Percentiles rank a stretch among this genome's conserved stretches.
Conservation (phyloP, 176 grass and related monocot genomes). For the Cenchrus americanus region DNA sequence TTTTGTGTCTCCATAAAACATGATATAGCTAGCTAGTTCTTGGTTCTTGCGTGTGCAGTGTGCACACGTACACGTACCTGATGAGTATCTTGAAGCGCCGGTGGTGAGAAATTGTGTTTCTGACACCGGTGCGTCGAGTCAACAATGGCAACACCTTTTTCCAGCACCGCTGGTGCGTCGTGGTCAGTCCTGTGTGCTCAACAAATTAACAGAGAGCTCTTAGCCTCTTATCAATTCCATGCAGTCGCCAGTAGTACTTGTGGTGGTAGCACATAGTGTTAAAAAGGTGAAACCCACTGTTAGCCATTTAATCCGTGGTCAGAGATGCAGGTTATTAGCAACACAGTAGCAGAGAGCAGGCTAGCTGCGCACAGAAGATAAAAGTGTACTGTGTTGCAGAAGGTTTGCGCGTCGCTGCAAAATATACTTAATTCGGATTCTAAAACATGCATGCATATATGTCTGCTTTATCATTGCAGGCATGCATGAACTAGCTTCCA, state of each 20-base stretch:
- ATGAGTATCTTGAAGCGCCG: slow-evolving; percentile 47
- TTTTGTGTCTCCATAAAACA: no score
- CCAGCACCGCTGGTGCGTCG: neutral
- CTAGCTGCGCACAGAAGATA: neutral
- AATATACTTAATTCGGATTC: neutral
- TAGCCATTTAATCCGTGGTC: slow-evolving; percentile 7
- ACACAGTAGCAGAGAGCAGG: neutral
- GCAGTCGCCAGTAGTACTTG: neutral
- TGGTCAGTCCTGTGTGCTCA: slow-evolving; percentile 43
- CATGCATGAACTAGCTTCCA: slow-evolving; percentile 24
- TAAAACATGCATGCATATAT: neutral
- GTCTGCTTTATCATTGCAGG: slow-evolving; percentile 19
- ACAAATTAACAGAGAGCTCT: slow-evolving; percentile 36
- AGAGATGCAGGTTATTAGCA: slow-evolving; percentile 9
- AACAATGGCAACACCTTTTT: slow-evolving; percentile 39
- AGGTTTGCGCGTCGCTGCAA: no score
- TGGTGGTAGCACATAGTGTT: neutral
- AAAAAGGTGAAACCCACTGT: slow-evolving; percentile 17
- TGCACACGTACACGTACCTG: slow-evolving; percentile 48
- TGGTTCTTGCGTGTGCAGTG: neutral
- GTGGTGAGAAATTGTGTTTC: slow-evolving; percentile 32
- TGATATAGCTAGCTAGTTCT: no score
- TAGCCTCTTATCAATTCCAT: slow-evolving; percentile 32
- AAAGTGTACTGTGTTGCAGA: no score
- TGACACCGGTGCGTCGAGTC: slow-evolving; percentile 43